Evolutionary conservation across 768 basidiomycete genomes (phyloP), one percentile per base, ranked within the genome.

Genomic region (Rhizopogon salebrosus): DNA sequence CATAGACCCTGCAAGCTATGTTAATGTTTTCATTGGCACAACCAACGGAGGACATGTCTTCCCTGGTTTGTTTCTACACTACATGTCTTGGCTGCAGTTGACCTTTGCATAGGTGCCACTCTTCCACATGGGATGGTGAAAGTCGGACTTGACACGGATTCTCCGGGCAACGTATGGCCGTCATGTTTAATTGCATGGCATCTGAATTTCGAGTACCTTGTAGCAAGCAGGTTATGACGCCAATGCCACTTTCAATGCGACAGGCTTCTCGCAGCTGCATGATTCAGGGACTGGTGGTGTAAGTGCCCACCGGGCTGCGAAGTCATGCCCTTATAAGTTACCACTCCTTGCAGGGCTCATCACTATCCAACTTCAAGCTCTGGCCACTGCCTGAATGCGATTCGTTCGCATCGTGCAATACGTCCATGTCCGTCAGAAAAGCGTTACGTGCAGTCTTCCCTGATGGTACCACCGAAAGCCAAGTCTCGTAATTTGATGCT

Each of bases 111-210:
- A 82, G 83, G 84, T 39, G 83, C 81, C 0, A 84, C 81, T 2
- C 60, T 83, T 20, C 84, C 84, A 2, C 83, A 85, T 65, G 83
- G 84, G n/a, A 82, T 85, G 83, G 75, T 79, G 14, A 86, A 86
- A 68, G 76, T 70, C 2, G 84, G 83, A 6, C 78, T 84, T 76
- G 83, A 86, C 60, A 84, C 83, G 0, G 80, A 85, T 58, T 82
- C 82, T 11, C 80, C 82, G 3, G 79, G 75, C 60, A 81, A 81
- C 61, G 82, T 82, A 57, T 31, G 73, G 62, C 23, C 13, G 26
- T 39, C 24, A 16, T 20, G 18, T 49, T n/a, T 29, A 39, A 11
- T 46, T 46, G n/a, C 22, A 16, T 46, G 22, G 8, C 14, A 5
- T 16, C 16, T 39, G 22, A 40, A 29, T 14, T 36, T 46, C 9